phyloP scores from a whole-genome alignment of 345 rosid genomes.

The Hypericum perforatum region DNA sequence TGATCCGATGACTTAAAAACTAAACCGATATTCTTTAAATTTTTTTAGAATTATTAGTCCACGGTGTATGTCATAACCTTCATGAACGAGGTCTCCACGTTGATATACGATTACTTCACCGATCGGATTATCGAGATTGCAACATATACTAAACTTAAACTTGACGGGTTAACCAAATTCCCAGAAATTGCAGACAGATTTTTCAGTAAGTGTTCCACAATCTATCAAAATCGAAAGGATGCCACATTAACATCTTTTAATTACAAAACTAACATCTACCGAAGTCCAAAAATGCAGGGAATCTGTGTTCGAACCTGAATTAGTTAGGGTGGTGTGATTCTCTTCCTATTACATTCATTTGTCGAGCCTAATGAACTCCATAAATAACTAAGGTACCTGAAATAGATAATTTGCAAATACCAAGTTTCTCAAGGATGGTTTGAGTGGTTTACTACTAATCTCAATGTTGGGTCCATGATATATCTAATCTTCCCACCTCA shows the following conservation, averaged over 20 bases:
- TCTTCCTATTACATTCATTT: too few species aligned
- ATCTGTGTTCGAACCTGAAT: constrained; percentile 41
- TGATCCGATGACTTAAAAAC: too few species aligned
- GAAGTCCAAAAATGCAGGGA: constrained; percentile 26
- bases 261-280: too few species aligned
- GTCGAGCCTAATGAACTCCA: too few species aligned
- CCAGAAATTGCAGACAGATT: neutral
- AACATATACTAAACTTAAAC: neutral
- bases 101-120: neutral
- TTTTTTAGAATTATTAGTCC: neutral
- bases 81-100: neutral
- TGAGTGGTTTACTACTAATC: too few species aligned
- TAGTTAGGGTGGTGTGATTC: too few species aligned
- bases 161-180: neutral
- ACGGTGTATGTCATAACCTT: neutral
- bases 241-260: too few species aligned
- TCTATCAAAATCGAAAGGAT: neutral
- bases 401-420: too few species aligned
- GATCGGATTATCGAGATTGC: neutral
- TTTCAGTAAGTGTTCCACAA: neutral
- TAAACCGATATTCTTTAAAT: constrained; percentile 7
- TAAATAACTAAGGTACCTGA: too few species aligned
- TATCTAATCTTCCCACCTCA: too few species aligned
- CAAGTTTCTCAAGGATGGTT: too few species aligned
- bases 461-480: too few species aligned